Conservation (phyloP, 2,329 filamentous ascomycete species). For the Diaporthe citri region DNA sequence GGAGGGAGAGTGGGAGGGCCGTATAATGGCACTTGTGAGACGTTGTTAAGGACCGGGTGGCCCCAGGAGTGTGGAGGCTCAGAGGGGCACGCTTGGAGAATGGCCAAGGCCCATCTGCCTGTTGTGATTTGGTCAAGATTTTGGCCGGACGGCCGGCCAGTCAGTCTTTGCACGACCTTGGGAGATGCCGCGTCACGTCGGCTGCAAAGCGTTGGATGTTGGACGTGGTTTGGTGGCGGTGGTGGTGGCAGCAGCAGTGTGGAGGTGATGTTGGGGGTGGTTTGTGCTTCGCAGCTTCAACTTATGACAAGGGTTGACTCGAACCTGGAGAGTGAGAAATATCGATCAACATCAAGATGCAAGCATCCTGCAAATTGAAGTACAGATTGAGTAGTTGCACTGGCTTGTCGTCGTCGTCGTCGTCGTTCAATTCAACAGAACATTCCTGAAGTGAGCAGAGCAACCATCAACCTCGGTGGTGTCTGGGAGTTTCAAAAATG, state of each 20-base stretch:
- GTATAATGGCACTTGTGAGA: conserved; percentile 25
- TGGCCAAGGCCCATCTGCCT: not conserved
- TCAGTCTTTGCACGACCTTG: conserved; percentile 9
- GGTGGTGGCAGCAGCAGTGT: no score
- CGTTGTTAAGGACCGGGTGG: conserved; percentile 25
- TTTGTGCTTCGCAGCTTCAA: not conserved
- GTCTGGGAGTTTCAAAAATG: conserved; percentile 19
- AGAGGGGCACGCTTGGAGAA: conserved; percentile 4
- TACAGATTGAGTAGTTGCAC: not conserved
- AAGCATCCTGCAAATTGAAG: not conserved
- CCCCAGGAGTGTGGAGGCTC: conserved; percentile 20
- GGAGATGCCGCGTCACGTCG: conserved; percentile 24
- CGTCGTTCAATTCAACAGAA: not conserved
- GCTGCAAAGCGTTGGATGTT: not conserved
- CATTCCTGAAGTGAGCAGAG: not conserved
- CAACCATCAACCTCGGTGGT: not conserved
- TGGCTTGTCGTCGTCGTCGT: not conserved
- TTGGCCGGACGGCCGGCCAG: not conserved
- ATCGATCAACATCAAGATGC: not conserved
- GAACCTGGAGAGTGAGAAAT: not conserved
- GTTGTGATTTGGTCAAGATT: not conserved
- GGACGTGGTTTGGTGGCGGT: not conserved
- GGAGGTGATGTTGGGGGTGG: conserved; percentile 13
- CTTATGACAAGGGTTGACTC: not conserved
- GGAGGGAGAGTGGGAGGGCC: not conserved